These are phyloP conservation scores for Pythium dissimile DNA, from an alignment of 352 stramenopile genomes.

Conservation along the genomic window DNA sequence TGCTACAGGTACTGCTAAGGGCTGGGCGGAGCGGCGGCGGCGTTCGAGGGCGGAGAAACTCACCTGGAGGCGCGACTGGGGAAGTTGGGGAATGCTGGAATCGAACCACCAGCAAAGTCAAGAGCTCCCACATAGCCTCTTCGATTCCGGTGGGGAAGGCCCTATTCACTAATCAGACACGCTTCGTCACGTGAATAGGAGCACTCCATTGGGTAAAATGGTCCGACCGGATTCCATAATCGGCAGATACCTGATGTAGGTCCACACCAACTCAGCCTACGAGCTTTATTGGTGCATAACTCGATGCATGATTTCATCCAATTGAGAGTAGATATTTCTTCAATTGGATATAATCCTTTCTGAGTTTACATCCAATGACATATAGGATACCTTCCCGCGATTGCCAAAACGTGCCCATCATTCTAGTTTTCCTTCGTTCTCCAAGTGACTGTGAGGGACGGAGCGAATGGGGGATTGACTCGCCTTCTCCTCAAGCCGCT, in stretches of 20 bases:
- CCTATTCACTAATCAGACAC: conserved; percentile 10
- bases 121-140: background rate
- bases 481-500: no score
- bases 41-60: background rate
- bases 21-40: background rate
- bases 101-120: background rate
- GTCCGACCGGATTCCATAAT: conserved; percentile 9
- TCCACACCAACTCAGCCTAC: background rate
- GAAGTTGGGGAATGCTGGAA: conserved; percentile 8
- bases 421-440: conserved; percentile 8
- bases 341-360: no score
- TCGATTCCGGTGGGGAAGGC: conserved; percentile 1
- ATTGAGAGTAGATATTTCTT: no score
- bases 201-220: conserved; percentile 7
- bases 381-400: background rate
- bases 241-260: background rate
- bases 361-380: no score
- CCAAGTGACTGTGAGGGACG: conserved; percentile 1
- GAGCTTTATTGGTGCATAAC: background rate
- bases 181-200: background rate
- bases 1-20: no score
- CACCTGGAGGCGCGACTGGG: background rate
- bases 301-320: background rate
- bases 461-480: background rate
- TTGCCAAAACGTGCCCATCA: background rate